Base-by-base conservation (phyloP, 2,329 filamentous ascomycete species). In the Trichothecium sympodiale region DNA sequence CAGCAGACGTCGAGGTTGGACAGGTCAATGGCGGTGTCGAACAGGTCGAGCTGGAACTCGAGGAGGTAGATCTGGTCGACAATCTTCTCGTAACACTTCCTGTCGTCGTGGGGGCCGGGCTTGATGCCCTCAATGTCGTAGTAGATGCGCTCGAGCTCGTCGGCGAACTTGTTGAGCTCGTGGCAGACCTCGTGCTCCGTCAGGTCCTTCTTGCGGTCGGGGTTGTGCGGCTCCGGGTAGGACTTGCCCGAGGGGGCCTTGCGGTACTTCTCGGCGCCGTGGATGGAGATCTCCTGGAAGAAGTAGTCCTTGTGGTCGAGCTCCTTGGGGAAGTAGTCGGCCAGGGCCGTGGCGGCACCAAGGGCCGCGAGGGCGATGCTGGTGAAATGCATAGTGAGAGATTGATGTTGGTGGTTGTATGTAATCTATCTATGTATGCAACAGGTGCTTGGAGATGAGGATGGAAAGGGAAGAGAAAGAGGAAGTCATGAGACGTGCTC, bases 21-120 rank as follows among this genome's bases (percentile, higher is more conserved):
- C 10, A 44, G 39, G 39, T 54, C 51, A 35, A 54, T 47, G 8
- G 40, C 35, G 20, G 37, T 42, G 14, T 54, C 51, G 31, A 53
- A 48, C 18, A 42, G 13, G 27, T 54, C 51, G 17, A 53, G 41
- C 27, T 45, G 37, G n/a, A 39, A 35, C 43, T 54, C 51, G 25
- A 54, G 41, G n/a, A 41, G 28, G 17, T 52, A 52, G 18, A 54
- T 40, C 17, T 48, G 31, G 25, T 42, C 38, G 13, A 52, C 39
- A 8, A 42, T 37, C 50, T 46, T 35, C 51, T 49, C 53, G 43
- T 49, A 54, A 10, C 30, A 12, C 23, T 42, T 36, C n/a, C 20
- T 35, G 29, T 43, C 34, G n/a, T 47, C 38, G 20, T 25, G 20
- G 20, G 6, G 6, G 9, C 41, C 43, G 35, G 44, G 48, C 25